phyloP scores from a whole-genome alignment of 1,284 basidiomycete species.

The Sanghuangporus sanghuang region DNA sequence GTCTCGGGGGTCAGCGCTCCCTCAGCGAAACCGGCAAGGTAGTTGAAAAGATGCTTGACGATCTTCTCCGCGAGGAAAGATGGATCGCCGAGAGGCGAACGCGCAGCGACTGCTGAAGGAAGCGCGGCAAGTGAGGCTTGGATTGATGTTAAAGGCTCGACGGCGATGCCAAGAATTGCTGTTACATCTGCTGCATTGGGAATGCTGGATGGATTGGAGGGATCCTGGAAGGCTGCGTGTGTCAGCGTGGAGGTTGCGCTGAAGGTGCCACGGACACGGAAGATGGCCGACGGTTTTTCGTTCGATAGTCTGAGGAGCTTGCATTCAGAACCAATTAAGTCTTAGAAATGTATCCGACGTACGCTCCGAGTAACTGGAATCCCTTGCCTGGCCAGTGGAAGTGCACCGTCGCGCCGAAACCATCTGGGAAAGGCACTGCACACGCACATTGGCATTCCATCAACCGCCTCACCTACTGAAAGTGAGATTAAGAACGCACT shows the following conservation, averaged over 20 bases:
- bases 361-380: slow-evolving; percentile 87
- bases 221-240: slow-evolving; percentile 45
- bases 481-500: slow-evolving; percentile 39
- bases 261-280: slow-evolving; percentile 73
- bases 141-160: slow-evolving; percentile 62
- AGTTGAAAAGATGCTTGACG: slow-evolving; percentile 79
- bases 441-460: neutral
- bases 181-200: slow-evolving; percentile 35
- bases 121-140: slow-evolving; percentile 46
- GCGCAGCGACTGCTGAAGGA: slow-evolving; percentile 31
- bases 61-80: slow-evolving; percentile 55
- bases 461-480: neutral
- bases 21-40: slow-evolving; percentile 70
- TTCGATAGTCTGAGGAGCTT: slow-evolving; percentile 68
- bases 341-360: slow-evolving; percentile 28
- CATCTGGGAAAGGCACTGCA: slow-evolving; percentile 80
- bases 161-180: slow-evolving; percentile 66
- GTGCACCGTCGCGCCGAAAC: slow-evolving; percentile 86
- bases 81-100: slow-evolving; percentile 29
- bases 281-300: slow-evolving; percentile 88
- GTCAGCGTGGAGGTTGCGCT: slow-evolving; percentile 40
- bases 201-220: slow-evolving; percentile 27
- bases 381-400: slow-evolving; percentile 88
- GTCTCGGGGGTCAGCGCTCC: slow-evolving; percentile 52
- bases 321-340: slow-evolving; percentile 1